These are phyloP conservation scores for Pleodorina starrii DNA, from an alignment of 139 green algal genomes.

Conservation along the genomic window DNA sequence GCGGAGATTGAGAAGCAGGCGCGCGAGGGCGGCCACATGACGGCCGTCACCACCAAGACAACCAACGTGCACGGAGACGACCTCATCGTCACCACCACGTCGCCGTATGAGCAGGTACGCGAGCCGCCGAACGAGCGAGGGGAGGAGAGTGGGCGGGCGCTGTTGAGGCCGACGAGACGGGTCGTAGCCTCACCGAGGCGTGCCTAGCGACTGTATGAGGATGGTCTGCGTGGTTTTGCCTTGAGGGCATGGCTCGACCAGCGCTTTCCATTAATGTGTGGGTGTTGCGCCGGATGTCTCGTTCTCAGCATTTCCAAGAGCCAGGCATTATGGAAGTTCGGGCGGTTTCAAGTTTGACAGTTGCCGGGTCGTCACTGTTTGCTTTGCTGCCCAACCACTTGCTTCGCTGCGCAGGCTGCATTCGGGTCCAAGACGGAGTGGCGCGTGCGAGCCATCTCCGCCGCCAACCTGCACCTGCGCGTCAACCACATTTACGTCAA, in stretches of 20 bases:
- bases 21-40: constrained; percentile 87
- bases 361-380: not conserved
- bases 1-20: constrained; percentile 99
- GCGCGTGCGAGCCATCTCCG: constrained; percentile 96
- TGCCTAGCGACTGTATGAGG: too few species aligned
- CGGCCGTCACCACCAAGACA: constrained; percentile 95
- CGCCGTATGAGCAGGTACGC: constrained; percentile 94
- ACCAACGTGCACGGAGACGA: constrained; percentile 98
- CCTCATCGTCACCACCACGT: constrained; percentile 97
- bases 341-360: too few species aligned
- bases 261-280: too few species aligned
- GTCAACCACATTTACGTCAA: constrained; percentile 99
- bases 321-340: too few species aligned
- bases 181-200: too few species aligned
- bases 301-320: too few species aligned
- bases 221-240: too few species aligned
- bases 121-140: too few species aligned
- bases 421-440: constrained; percentile 99
- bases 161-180: too few species aligned
- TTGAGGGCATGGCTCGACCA: too few species aligned
- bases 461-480: constrained; percentile 98
- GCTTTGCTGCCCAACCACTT: not conserved
- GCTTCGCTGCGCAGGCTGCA: constrained; percentile 59
- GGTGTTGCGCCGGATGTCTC: too few species aligned
- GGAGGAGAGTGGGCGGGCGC: too few species aligned